Conservation (phyloP, 192 early-diverging fungal genomes). For the Phlyctochytrium bullatum region DNA sequence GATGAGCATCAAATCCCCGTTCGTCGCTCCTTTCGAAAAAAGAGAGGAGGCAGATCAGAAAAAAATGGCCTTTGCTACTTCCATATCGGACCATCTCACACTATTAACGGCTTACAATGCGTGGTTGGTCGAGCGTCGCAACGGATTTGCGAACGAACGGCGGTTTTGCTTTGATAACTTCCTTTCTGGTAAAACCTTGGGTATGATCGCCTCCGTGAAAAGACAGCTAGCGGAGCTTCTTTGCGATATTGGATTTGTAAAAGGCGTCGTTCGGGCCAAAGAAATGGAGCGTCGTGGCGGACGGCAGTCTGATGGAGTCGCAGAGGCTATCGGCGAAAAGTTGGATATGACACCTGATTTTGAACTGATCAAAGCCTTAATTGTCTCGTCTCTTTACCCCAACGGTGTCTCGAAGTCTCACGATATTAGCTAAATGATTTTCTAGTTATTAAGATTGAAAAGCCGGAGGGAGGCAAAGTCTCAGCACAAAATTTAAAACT, state of each 20-base stretch:
- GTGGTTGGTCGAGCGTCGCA: conserved; percentile 28
- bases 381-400: conserved; percentile 39
- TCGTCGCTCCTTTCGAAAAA: conserved; percentile 52
- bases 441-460: conserved; percentile 56
- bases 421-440: background rate
- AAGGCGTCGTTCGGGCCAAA: conserved; percentile 11
- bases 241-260: conserved; percentile 41
- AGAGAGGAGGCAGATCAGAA: conserved; percentile 38
- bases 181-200: conserved; percentile 29
- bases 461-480: conserved; percentile 58
- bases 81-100: conserved; percentile 42
- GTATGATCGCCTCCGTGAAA: conserved; percentile 40
- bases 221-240: conserved; percentile 44
- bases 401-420: conserved; percentile 16
- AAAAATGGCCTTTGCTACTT: conserved; percentile 34
- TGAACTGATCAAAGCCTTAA: conserved; percentile 33
- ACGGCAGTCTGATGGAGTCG: conserved; percentile 27
- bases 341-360: conserved; percentile 20
- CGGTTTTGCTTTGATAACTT: conserved; percentile 41
- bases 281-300: conserved; percentile 38
- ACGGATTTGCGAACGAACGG: conserved; percentile 30
- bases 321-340: conserved; percentile 22
- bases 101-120: conserved; percentile 41
- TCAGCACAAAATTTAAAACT: conserved; percentile 45
- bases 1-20: conserved; percentile 41